A percentile compares a stretch with the other conserved stretches of the same genome.
Conservation (phyloP, 225 moss, liverwort and hornwort species). For the Pseudoscleropodium purum region DNA sequence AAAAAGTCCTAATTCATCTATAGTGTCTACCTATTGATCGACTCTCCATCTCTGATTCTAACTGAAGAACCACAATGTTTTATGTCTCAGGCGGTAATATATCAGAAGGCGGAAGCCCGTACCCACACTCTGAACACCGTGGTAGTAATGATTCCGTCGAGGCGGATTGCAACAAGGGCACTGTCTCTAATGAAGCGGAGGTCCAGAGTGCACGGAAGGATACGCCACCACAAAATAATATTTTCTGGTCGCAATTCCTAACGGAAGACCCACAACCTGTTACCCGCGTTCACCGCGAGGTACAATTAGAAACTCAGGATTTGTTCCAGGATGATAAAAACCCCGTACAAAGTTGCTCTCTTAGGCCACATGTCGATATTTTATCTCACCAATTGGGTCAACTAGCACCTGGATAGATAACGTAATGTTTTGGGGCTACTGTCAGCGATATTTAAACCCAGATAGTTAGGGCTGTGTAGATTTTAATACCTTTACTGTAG, state of each 20-base stretch:
- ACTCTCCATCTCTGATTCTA: neutral
- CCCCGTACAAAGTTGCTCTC: conserved; percentile 28
- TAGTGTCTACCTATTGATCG: neutral
- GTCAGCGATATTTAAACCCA: neutral
- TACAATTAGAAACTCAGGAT: conserved; percentile 19
- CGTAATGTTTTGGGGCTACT: neutral
- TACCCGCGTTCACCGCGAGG: conserved; percentile 13
- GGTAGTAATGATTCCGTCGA: conserved; percentile 43
- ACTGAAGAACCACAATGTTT: neutral
- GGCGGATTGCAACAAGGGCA: conserved; percentile 19
- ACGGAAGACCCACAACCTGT: conserved; percentile 56
- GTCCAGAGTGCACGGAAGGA: conserved; percentile 36
- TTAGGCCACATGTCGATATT: conserved; percentile 48
- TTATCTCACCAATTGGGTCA: conserved; percentile 64
- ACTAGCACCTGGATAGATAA: conserved; percentile 50
- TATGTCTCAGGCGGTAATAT: conserved; percentile 15
- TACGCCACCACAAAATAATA: conserved; percentile 21
- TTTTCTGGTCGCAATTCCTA: conserved; percentile 91
- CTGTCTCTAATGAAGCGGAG: conserved; percentile 35
- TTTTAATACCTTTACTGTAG: neutral
- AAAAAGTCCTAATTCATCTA: neutral
- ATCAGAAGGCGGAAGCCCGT: conserved; percentile 25
- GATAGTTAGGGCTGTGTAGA: neutral
- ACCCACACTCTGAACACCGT: conserved; percentile 14
- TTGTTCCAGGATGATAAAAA: conserved; percentile 18